These are phyloP conservation scores for Toxicodendron radicans DNA, from an alignment of 345 rosid genomes.

Conservation along the genomic window DNA sequence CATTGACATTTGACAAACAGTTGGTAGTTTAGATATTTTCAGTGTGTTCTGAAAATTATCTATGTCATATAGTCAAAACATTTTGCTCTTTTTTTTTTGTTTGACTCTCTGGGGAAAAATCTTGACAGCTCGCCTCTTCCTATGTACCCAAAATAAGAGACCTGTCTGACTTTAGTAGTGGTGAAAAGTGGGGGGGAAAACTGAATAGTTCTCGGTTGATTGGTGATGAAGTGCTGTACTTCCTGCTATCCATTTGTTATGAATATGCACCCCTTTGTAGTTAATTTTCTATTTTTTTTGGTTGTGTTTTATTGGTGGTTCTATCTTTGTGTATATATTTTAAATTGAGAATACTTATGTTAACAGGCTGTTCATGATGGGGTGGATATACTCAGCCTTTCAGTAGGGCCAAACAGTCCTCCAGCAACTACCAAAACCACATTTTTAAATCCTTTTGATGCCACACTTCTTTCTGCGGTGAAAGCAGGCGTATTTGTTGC, in stretches of 20 bases:
- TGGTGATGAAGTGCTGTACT: not conserved
- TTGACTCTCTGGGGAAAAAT: not conserved
- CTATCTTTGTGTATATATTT: slow-evolving; percentile 1
- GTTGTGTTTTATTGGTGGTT: slow-evolving; percentile 1
- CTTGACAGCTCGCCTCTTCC: not conserved
- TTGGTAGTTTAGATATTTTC: slow-evolving; percentile 3
- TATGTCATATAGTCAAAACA: not conserved
- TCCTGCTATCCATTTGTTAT: not conserved
- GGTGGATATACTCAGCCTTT: slow-evolving; percentile 93
- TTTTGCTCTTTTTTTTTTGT: slow-evolving; percentile 4
- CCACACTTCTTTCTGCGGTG: slow-evolving; percentile 92
- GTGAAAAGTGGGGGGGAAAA: not conserved
- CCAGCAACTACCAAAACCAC: slow-evolving; percentile 86
- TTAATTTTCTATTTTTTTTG: slow-evolving; percentile 2
- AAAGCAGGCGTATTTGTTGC: slow-evolving; percentile 98
- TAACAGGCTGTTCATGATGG: slow-evolving; percentile 98
- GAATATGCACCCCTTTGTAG: not conserved
- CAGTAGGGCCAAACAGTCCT: slow-evolving; percentile 96
- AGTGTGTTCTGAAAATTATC: not conserved
- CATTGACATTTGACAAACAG: not conserved
- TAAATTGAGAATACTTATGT: slow-evolving; percentile 23
- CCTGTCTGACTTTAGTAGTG: slow-evolving; percentile 1
- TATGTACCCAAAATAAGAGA: not conserved
- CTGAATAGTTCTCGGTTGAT: not conserved
- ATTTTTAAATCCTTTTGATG: slow-evolving; percentile 91